Percentiles rank a stretch among this genome's conserved stretches.
Evolutionary conservation across 805 yeast species (phyloP).

Genomic region (Saccharomycopsis sp.): DNA sequence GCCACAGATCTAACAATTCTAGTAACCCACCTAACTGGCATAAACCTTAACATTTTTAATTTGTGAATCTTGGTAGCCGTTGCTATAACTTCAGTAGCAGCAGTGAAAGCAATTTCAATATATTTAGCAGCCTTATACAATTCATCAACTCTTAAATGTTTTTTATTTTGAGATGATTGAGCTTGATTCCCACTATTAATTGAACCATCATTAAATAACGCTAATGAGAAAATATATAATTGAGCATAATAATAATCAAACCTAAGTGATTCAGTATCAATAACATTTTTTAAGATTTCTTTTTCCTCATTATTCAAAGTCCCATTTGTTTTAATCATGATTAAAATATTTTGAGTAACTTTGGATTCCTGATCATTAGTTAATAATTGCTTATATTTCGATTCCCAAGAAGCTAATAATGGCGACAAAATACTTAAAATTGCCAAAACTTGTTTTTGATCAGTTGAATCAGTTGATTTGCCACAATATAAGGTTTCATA

Average conservation of each 20-base stretch:
- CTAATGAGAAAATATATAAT: conserved; percentile 74
- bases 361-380: conserved; percentile 30
- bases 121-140: conserved; percentile 63
- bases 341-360: conserved; percentile 24
- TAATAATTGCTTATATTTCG: conserved; percentile 46
- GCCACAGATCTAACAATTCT: conserved; percentile 83
- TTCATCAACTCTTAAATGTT: conserved; percentile 50
- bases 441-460: conserved; percentile 58
- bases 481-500: conserved; percentile 74
- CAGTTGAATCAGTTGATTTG: conserved; percentile 32
- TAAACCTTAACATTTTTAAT: conserved; percentile 51
- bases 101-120: conserved; percentile 69
- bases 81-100: conserved; percentile 71
- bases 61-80: conserved; percentile 63
- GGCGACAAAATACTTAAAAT: conserved; percentile 67
- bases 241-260: conserved; percentile 82
- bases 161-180: conserved; percentile 13
- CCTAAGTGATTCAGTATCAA: conserved; percentile 62
- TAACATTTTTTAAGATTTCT: conserved; percentile 24
- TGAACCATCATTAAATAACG: conserved; percentile 50
- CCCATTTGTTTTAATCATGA: conserved; percentile 14
- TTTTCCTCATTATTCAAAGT: conserved; percentile 24
- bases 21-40: conserved; percentile 91
- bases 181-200: too few relatives aligned
- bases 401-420: conserved; percentile 68